Conservation (phyloP, 192 early-diverging fungal species). For the Umbelopsis sp. region DNA sequence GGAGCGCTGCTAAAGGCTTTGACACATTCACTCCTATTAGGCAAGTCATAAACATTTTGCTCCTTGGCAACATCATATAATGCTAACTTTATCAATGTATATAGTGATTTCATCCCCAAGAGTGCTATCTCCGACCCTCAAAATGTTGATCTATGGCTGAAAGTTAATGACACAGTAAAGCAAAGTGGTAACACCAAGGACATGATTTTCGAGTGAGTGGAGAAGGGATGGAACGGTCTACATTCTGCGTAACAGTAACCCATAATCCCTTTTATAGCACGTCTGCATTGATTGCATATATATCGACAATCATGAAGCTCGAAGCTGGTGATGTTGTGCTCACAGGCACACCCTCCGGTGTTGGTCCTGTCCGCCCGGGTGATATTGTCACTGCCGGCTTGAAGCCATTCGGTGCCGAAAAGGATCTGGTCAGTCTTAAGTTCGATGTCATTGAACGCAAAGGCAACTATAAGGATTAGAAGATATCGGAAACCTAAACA, state of each 20-base stretch:
- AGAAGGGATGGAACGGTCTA: not conserved
- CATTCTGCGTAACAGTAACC: too few relatives aligned
- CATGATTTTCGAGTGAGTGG: conserved; percentile 87
- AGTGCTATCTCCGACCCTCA: conserved; percentile 68
- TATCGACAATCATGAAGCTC: conserved; percentile 86
- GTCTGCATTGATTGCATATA: conserved; percentile 76
- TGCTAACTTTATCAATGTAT: not conserved
- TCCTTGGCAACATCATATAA: not conserved
- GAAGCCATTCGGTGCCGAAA: conserved; percentile 16
- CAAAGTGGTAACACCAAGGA: conserved; percentile 88
- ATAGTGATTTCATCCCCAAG: conserved; percentile 78
- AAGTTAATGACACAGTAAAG: conserved; percentile 70
- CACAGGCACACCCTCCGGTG: conserved; percentile 91
- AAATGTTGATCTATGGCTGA: conserved; percentile 75
- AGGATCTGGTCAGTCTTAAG: conserved; percentile 26
- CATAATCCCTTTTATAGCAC: conserved; percentile 46
- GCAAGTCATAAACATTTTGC: conserved; percentile 27
- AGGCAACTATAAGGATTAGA: conserved; percentile 7
- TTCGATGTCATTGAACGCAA: conserved; percentile 34
- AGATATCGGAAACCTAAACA: too few relatives aligned
- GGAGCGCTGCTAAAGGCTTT: conserved; percentile 92
- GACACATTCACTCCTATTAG: conserved; percentile 95
- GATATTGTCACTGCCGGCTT: conserved; percentile 73
- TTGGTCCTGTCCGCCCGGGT: conserved; percentile 82
- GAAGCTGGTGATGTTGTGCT: conserved; percentile 90